Conservation (phyloP, 352 stramenopile species). For the Phytophthora constricta region DNA sequence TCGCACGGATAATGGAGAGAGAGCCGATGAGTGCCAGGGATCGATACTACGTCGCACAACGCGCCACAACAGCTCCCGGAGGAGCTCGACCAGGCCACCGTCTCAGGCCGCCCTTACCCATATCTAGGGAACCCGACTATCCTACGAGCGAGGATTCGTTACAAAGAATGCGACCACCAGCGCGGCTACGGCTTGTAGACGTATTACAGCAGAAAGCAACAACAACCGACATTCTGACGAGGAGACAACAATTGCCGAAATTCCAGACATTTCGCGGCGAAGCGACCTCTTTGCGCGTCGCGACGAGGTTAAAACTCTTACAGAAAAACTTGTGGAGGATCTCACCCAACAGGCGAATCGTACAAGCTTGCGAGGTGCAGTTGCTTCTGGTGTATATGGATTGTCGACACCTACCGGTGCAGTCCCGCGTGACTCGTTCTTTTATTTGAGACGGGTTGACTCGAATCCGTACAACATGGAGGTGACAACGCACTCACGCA, state of each 20-base stretch:
- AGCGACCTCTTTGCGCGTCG: constrained; percentile 55
- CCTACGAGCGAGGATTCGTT: no score
- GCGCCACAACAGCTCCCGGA: constrained; percentile 45
- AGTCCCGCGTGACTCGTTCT: constrained; percentile 58
- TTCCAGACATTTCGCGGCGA: constrained; percentile 24
- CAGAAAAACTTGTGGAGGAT: constrained; percentile 60
- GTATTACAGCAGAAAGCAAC: no score
- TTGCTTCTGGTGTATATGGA: background rate
- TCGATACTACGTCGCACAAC: constrained; percentile 65
- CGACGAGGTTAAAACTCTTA: constrained; percentile 65
- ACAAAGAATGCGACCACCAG: no score
- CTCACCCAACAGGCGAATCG: constrained; percentile 25
- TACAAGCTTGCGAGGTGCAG: background rate
- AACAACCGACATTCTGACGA: constrained; percentile 2
- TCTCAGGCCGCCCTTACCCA: constrained; percentile 18
- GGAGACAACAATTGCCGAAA: background rate
- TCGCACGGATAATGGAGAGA: constrained; percentile 14
- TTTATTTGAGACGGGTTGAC: constrained; percentile 76
- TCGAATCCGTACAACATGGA: constrained; percentile 82
- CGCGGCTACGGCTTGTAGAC: no score
- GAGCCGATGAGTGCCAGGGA: constrained; percentile 68
- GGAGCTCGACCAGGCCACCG: constrained; percentile 6
- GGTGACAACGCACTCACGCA: constrained; percentile 65
- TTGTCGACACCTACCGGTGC: constrained; percentile 6
- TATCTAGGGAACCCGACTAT: no score